Evolutionary conservation across 495 filamentous ascomycete species (phyloP), one percentile per base, ranked within the genome.

Genomic region (Viridothelium virens): DNA sequence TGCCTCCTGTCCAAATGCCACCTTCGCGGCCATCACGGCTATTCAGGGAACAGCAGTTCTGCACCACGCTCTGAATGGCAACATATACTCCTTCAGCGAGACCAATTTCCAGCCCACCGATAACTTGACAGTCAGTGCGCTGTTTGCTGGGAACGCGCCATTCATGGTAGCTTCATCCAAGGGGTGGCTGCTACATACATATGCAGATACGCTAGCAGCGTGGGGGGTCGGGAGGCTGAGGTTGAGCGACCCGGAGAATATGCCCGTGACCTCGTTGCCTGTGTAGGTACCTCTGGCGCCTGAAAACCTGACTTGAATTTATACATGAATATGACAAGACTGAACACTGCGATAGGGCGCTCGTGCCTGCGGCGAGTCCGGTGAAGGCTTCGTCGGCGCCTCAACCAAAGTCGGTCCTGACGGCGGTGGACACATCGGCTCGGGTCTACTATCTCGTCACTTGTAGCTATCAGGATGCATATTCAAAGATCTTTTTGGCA

Each of bases 401-500:
- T 9, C 53, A 33, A 31, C 36, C 53, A 14, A 36, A 59, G 53
- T 59, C 53, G 7, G 36, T 59, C 36, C 31, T 59, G 4, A 59
- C 53, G n/a, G 53, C 53, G 18, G 53, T 59, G 36, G 53, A 59
- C 2, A 59, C 53, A 7, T 59, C 53, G 7, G 53, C 53, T 10
- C 53, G 53, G 7, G 53, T 59, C 53, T 59, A 59, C 31, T 59
- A 59, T 36, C 53, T 59, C 31, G 36, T 59, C 31, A 59, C 53
- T 9, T 59, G 53, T 36, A 59, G 5, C 31, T 59, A 34, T 31
- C 10, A 7, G 31, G 53, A 59, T 36, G 53, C 53, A 36, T 59
- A 59, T 36, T 59, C 53, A 31, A 59, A 59, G 18, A 59, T 59
- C 31, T 59, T 59, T 31, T 59, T 59, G 53, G 53, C 53, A 31